phyloP scores from a whole-genome alignment of 768 basidiomycete species.

The Podaxis rugospora region DNA sequence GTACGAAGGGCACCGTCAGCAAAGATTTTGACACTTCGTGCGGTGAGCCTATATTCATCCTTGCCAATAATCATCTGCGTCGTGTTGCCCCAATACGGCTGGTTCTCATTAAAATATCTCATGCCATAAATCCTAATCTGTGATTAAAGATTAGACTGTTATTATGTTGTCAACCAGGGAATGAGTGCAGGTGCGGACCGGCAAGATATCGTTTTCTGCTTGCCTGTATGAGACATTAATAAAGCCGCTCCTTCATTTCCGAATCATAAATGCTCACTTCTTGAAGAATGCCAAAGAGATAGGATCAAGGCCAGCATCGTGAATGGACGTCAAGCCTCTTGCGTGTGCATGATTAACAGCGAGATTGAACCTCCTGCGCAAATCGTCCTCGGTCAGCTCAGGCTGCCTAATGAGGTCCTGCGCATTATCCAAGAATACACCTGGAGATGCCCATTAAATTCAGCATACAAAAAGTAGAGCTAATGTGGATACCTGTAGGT shows the following conservation, averaged over 20 bases:
- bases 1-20: slow-evolving; percentile 80
- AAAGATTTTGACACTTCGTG: slow-evolving; percentile 79
- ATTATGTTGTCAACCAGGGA: slow-evolving; percentile 9
- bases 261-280: slow-evolving; percentile 33
- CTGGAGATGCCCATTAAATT: slow-evolving; percentile 27
- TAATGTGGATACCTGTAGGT: slow-evolving; percentile 57
- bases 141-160: background rate
- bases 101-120: slow-evolving; percentile 64
- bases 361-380: slow-evolving; percentile 54
- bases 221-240: slow-evolving; percentile 37
- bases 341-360: slow-evolving; percentile 66
- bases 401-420: slow-evolving; percentile 69
- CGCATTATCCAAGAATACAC: slow-evolving; percentile 83
- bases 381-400: slow-evolving; percentile 55
- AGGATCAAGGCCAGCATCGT: slow-evolving; percentile 78
- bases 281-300: slow-evolving; percentile 71
- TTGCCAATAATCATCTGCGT: slow-evolving; percentile 50
- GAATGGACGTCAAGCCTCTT: slow-evolving; percentile 76
- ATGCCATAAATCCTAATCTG: slow-evolving; percentile 78
- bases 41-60: slow-evolving; percentile 58
- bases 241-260: background rate
- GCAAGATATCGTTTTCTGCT: slow-evolving; percentile 54
- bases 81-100: slow-evolving; percentile 71
- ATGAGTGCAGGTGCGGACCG: slow-evolving; percentile 34
- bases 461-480: slow-evolving; percentile 1